These are phyloP conservation scores for Tricholoma matsutake DNA, from an alignment of 768 basidiomycete genomes.

Conservation along the genomic window DNA sequence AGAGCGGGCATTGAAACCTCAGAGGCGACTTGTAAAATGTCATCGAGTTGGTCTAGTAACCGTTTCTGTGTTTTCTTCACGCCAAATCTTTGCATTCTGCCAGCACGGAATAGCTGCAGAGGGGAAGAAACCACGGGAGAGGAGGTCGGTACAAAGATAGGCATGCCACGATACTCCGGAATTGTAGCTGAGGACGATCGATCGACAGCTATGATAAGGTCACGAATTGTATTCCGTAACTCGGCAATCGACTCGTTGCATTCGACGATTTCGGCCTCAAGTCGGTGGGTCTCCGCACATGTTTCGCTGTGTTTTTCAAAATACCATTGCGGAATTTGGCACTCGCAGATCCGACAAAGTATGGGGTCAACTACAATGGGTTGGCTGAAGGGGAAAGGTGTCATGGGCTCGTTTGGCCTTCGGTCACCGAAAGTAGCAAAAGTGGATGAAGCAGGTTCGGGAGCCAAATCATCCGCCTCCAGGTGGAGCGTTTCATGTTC, in stretches of 20 bases:
- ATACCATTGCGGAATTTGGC: conserved; percentile 96
- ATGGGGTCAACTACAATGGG: conserved; percentile 82
- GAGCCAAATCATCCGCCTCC: conserved; percentile 46
- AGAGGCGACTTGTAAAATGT: conserved; percentile 73
- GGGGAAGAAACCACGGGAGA: conserved; percentile 74
- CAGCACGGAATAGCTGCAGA: conserved; percentile 71
- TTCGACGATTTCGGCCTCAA: conserved; percentile 92
- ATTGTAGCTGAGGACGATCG: conserved; percentile 61
- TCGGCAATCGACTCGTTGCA: conserved; percentile 93
- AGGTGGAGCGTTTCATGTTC: conserved; percentile 63
- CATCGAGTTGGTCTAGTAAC: conserved; percentile 82
- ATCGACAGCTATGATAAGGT: conserved; percentile 70
- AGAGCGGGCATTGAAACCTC: conserved; percentile 86
- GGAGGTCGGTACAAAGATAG: conserved; percentile 72
- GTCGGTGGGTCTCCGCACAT: conserved; percentile 90
- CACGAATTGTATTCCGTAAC: conserved; percentile 81
- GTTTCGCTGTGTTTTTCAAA: conserved; percentile 99
- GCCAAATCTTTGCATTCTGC: conserved; percentile 75
- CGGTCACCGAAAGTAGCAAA: conserved; percentile 35
- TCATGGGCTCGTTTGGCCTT: conserved; percentile 44
- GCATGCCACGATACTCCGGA: conserved; percentile 86
- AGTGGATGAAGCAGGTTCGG: conserved; percentile 38
- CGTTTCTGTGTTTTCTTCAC: conserved; percentile 81
- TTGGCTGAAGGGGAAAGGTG: conserved; percentile 72
- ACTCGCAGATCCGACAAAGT: conserved; percentile 96